phyloP scores from a whole-genome alignment of 2,329 filamentous ascomycete species.

The Apiospora marii region DNA sequence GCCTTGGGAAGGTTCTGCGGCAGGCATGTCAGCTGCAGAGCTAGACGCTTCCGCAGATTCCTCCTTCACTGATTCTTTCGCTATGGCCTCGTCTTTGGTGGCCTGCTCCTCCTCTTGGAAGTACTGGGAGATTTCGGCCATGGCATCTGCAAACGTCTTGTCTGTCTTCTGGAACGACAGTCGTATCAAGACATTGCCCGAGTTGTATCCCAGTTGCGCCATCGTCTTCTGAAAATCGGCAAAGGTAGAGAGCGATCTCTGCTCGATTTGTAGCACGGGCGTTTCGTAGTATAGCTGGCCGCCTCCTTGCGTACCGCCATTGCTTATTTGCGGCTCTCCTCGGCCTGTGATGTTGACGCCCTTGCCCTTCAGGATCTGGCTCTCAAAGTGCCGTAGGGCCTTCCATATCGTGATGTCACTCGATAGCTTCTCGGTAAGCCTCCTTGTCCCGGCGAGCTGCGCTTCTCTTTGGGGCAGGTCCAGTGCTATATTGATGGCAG shows the following conservation, averaged over 20 bases:
- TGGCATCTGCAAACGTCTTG: constrained; percentile 83
- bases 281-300: constrained; percentile 89
- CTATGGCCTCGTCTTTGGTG: constrained; percentile 30
- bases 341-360: constrained; percentile 85
- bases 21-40: constrained; percentile 21
- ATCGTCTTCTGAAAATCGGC: constrained; percentile 88
- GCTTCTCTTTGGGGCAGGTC: constrained; percentile 80
- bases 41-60: constrained; percentile 29
- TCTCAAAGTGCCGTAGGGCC: constrained; percentile 88
- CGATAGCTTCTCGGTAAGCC: constrained; percentile 84
- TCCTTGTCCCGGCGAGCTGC: constrained; percentile 62
- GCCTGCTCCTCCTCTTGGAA: constrained; percentile 64
- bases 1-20: neutral
- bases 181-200: constrained; percentile 80
- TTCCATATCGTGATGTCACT: constrained; percentile 91
- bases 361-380: constrained; percentile 66
- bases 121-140: constrained; percentile 79
- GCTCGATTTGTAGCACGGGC: constrained; percentile 85
- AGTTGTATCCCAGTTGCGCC: constrained; percentile 85
- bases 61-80: constrained; percentile 23
- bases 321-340: constrained; percentile 70
- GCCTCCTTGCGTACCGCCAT: constrained; percentile 56
- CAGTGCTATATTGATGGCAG: constrained; percentile 87
- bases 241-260: constrained; percentile 78
- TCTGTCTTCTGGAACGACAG: constrained; percentile 80